phyloP scores from a whole-genome alignment of 768 basidiomycete species.

The Amanita phalloides region DNA sequence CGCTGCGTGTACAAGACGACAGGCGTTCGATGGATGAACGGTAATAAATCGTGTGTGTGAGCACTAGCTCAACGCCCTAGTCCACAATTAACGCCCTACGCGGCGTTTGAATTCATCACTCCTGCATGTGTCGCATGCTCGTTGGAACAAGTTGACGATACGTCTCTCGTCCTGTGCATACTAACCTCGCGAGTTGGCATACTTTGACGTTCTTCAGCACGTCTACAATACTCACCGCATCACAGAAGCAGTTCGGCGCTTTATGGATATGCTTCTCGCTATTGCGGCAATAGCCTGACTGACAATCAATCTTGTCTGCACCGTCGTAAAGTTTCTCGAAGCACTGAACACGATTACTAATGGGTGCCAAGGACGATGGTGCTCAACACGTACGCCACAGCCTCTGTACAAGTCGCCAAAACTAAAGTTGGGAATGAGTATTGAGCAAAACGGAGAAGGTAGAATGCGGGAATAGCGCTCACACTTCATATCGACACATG shows the following conservation, averaged over 20 bases:
- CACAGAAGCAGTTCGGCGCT: constrained; percentile 48
- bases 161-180: constrained; percentile 35
- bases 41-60: too few relatives aligned
- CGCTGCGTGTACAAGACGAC: neutral
- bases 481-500: constrained; percentile 59
- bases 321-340: constrained; percentile 55
- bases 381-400: constrained; percentile 23
- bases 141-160: constrained; percentile 57
- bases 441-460: neutral
- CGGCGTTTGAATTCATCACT: constrained; percentile 18
- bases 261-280: constrained; percentile 52
- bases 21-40: too few relatives aligned
- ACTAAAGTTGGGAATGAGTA: constrained; percentile 14
- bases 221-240: constrained; percentile 21
- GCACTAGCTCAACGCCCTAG: neutral
- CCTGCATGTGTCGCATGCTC: constrained; percentile 48
- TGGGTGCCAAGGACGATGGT: constrained; percentile 7
- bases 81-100: neutral
- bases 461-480: constrained; percentile 9
- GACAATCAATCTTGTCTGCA: constrained; percentile 48
- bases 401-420: constrained; percentile 32
- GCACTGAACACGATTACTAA: constrained; percentile 29
- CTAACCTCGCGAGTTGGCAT: constrained; percentile 14
- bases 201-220: neutral
- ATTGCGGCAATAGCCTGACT: constrained; percentile 33